phyloP scores from a whole-genome alignment of 305 asterid genomes.

The Fraxinus greggii region DNA sequence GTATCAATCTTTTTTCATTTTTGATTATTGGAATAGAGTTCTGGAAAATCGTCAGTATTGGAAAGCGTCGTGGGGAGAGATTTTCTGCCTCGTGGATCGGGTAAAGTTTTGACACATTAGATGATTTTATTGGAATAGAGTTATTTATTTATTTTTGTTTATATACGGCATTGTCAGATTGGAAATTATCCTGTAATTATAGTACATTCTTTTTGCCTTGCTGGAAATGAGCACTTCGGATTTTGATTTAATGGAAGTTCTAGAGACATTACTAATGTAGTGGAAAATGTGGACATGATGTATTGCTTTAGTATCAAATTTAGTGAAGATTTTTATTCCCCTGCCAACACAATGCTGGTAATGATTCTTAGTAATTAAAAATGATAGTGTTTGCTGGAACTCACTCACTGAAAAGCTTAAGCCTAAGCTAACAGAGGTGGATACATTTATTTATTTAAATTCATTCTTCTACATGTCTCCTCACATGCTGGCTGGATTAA shows the following conservation, averaged over 20 bases:
- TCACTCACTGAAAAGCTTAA: not conserved
- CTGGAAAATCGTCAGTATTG: conserved; percentile 94
- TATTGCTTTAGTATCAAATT: not conserved
- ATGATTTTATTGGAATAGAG: not conserved
- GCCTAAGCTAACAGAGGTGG: not conserved
- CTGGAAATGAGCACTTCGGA: not conserved
- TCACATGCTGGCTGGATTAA: not conserved
- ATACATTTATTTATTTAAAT: not conserved
- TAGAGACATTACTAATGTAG: not conserved
- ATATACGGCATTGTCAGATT: not conserved
- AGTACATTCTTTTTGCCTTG: not conserved
- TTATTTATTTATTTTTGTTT: not conserved
- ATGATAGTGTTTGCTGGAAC: not conserved
- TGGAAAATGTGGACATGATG: not conserved
- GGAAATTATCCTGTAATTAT: not conserved
- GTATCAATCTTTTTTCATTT: not conserved
- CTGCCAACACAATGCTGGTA: conserved; percentile 1
- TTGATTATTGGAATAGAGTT: conserved; percentile 49
- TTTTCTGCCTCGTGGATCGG: conserved; percentile 99
- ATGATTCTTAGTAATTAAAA: not conserved
- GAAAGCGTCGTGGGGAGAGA: conserved; percentile 99
- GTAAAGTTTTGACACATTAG: conserved; percentile 30
- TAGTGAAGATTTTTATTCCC: not conserved
- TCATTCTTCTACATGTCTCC: not conserved
- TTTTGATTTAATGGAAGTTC: conserved; percentile 10